phyloP scores from a whole-genome alignment of 169 alveolate species.

The Sarcocystis neurona region DNA sequence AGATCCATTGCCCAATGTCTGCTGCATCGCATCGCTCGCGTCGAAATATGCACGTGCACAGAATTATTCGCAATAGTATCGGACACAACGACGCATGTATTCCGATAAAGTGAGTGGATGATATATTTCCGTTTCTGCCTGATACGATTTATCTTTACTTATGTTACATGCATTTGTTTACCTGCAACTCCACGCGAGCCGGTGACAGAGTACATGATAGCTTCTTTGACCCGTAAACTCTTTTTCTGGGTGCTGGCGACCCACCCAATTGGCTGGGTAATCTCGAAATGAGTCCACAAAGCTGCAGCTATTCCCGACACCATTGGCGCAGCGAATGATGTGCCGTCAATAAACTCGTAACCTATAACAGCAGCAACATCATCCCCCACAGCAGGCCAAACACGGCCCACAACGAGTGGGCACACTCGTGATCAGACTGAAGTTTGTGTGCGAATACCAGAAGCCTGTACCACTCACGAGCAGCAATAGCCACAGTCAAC shows the following conservation, averaged over 20 bases:
- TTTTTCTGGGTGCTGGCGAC: conserved; percentile 17
- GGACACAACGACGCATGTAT: no score
- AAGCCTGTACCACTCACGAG: no score
- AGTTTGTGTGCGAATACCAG: no score
- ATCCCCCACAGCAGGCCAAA: no score
- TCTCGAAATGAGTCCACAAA: conserved; percentile 63
- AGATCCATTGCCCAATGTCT: no score
- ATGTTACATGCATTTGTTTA: neutral
- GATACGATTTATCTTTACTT: neutral
- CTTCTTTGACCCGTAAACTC: conserved; percentile 57
- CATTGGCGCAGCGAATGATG: conserved; percentile 77
- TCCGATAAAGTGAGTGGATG: no score
- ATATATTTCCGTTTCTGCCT: neutral
- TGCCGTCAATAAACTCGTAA: conserved; percentile 72
- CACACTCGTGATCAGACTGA: no score
- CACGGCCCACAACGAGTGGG: no score
- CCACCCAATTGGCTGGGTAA: conserved; percentile 61
- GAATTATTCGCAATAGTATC: no score
- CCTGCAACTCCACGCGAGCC: conserved; percentile 59
- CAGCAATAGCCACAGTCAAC: no score
- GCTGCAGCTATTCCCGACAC: conserved; percentile 76
- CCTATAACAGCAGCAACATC: conserved; percentile 24
- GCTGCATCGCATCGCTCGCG: no score
- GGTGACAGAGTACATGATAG: conserved; percentile 63
- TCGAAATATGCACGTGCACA: no score